These are phyloP conservation scores for Moricandia arvensis DNA, from an alignment of 345 rosid species.

Conservation along the genomic window DNA sequence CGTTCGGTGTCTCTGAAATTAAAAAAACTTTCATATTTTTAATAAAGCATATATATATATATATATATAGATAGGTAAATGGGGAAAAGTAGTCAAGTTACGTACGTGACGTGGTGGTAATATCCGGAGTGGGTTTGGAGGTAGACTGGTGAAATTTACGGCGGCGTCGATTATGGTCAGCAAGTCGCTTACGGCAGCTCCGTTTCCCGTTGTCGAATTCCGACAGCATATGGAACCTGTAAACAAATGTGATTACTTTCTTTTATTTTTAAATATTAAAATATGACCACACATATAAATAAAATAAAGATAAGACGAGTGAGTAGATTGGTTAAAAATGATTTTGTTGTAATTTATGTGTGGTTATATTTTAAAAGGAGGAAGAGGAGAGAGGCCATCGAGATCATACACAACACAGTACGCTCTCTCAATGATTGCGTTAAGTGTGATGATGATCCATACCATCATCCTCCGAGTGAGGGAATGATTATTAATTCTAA, in stretches of 20 bases:
- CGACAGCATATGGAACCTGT: slow-evolving; percentile 86
- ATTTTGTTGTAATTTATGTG: background rate
- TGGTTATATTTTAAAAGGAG: too few species aligned
- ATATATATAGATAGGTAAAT: background rate
- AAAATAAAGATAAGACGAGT: background rate
- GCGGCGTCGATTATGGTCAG: slow-evolving; percentile 95
- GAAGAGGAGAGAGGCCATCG: slow-evolving; percentile 46
- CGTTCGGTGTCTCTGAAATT: slow-evolving; percentile 22
- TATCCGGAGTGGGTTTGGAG: slow-evolving; percentile 42
- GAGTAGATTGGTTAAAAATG: background rate
- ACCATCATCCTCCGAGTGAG: background rate
- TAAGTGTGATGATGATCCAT: background rate
- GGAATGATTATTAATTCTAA: background rate
- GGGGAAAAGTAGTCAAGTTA: slow-evolving; percentile 18
- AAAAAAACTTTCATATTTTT: background rate
- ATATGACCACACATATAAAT: background rate
- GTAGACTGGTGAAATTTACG: slow-evolving; percentile 63
- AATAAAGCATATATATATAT: background rate
- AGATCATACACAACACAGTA: slow-evolving; percentile 32
- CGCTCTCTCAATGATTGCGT: slow-evolving; percentile 1
- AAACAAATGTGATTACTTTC: background rate
- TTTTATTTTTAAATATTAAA: background rate
- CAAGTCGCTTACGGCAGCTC: slow-evolving; percentile 90
- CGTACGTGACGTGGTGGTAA: slow-evolving; percentile 40
- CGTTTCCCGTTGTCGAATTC: slow-evolving; percentile 98